phyloP scores from a whole-genome alignment of 225 moss, liverwort and hornwort genomes.

The Ulota crispa region DNA sequence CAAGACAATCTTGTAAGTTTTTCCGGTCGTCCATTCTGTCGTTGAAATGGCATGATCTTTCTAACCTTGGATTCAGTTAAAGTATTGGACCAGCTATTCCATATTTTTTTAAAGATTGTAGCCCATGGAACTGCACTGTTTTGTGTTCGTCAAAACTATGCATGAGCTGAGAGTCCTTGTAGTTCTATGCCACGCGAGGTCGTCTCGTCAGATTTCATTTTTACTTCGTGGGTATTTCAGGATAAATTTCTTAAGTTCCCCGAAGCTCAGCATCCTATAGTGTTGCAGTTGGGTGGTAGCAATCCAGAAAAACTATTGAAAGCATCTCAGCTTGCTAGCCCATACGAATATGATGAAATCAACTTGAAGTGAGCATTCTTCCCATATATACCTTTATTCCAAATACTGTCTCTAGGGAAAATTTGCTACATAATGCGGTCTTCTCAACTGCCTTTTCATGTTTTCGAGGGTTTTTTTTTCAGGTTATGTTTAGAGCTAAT shows the following conservation, averaged over 20 bases:
- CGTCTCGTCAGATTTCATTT: slow-evolving; percentile 2
- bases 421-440: slow-evolving; percentile 1
- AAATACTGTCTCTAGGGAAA: not conserved
- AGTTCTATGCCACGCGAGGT: slow-evolving; percentile 1
- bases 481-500: not conserved
- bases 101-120: not conserved
- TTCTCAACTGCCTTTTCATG: not conserved
- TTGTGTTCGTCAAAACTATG: not conserved
- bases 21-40: not conserved
- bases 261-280: slow-evolving; percentile 87
- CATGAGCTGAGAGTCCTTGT: not conserved
- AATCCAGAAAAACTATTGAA: slow-evolving; percentile 75
- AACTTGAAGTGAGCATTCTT: slow-evolving; percentile 75
- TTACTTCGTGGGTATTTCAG: slow-evolving; percentile 43
- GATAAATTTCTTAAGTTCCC: slow-evolving; percentile 85
- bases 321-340: slow-evolving; percentile 80
- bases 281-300: slow-evolving; percentile 93
- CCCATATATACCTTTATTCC: not conserved
- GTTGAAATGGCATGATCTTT: slow-evolving; percentile 9
- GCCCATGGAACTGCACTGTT: not conserved
- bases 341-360: slow-evolving; percentile 88
- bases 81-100: not conserved
- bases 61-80: not conserved
- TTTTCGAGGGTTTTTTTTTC: not conserved
- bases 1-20: slow-evolving; percentile 80